Evolutionary conservation across 495 filamentous ascomycete genomes (phyloP).

Genomic region (Neurospora sp.): DNA sequence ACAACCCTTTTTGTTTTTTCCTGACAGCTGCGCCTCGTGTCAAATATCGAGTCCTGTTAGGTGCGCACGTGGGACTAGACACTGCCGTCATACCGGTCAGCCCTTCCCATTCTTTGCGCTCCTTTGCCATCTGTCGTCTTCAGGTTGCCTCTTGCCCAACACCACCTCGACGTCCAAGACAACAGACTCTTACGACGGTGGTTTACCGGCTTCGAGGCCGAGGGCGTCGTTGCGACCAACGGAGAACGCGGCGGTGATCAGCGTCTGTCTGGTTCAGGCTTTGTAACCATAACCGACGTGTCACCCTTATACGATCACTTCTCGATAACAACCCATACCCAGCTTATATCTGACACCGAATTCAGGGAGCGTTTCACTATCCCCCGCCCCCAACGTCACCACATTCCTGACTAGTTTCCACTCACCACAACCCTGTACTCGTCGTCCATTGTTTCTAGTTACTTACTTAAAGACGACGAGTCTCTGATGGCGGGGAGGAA

Average conservation of each 20-base stretch:
- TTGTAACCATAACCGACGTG: neutral
- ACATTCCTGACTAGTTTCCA: neutral
- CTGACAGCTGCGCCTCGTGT: neutral
- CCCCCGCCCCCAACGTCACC: neutral
- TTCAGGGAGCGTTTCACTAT: neutral
- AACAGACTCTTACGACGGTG: neutral
- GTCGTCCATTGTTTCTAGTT: neutral
- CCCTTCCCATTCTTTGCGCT: neutral
- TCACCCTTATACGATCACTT: neutral
- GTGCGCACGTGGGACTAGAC: neutral
- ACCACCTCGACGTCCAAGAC: neutral
- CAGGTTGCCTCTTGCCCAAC: neutral
- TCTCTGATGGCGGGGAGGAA: slow-evolving; percentile 14
- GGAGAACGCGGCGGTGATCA: neutral
- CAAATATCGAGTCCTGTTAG: neutral
- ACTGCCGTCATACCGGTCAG: neutral
- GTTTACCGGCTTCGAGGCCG: neutral
- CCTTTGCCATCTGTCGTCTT: neutral
- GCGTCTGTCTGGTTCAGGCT: neutral
- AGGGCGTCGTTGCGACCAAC: neutral
- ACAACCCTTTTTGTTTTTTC: neutral
- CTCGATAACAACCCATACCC: neutral
- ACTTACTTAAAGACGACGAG: neutral
- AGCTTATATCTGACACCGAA: neutral
- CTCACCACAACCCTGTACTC: neutral